Percentiles rank a stretch among this genome's conserved stretches.
Evolutionary conservation across 768 basidiomycete species (phyloP).

Genomic region (Strobilomyces echinocephalus): DNA sequence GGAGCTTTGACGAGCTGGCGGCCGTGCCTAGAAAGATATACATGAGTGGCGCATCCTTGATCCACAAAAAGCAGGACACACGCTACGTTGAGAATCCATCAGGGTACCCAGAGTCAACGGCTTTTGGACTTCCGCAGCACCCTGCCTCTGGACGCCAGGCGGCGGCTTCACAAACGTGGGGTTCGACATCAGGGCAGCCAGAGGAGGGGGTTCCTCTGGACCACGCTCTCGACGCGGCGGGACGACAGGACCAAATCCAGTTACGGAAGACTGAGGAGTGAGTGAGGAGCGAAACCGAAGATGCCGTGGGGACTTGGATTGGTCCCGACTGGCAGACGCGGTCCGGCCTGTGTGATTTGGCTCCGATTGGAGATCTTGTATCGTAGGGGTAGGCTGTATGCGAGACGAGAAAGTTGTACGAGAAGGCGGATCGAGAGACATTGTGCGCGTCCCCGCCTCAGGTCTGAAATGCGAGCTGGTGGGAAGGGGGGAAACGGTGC

Average conservation of each 20-base stretch:
- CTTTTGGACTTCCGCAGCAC: conserved; percentile 22
- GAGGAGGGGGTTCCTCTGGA: conserved; percentile 64
- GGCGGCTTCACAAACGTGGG: conserved; percentile 70
- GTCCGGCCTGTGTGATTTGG: conserved; percentile 15
- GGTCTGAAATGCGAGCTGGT: conserved; percentile 32
- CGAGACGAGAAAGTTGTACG: conserved; percentile 21
- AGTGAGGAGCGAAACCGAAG: conserved; percentile 60
- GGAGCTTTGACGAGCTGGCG: conserved; percentile 50
- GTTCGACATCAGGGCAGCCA: conserved; percentile 56
- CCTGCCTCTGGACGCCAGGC: conserved; percentile 23
- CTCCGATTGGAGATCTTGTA: conserved; percentile 31
- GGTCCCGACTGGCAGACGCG: conserved; percentile 30
- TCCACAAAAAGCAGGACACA: conserved; percentile 32
- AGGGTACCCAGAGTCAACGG: conserved; percentile 55
- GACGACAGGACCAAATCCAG: conserved; percentile 38
- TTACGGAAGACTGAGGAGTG: conserved; percentile 59
- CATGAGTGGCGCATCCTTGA: neutral
- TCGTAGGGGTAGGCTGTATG: conserved; percentile 28
- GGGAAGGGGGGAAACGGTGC: conserved; percentile 41
- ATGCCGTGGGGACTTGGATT: conserved; percentile 45
- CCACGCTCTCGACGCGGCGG: conserved; percentile 43
- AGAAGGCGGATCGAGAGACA: conserved; percentile 67
- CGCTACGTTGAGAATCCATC: conserved; percentile 50
- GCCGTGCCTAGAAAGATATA: conserved; percentile 36
- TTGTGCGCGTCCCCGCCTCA: conserved; percentile 47